Evolutionary conservation across 345 rosid genomes (phyloP).

Genomic region (Lepidium sativum): DNA sequence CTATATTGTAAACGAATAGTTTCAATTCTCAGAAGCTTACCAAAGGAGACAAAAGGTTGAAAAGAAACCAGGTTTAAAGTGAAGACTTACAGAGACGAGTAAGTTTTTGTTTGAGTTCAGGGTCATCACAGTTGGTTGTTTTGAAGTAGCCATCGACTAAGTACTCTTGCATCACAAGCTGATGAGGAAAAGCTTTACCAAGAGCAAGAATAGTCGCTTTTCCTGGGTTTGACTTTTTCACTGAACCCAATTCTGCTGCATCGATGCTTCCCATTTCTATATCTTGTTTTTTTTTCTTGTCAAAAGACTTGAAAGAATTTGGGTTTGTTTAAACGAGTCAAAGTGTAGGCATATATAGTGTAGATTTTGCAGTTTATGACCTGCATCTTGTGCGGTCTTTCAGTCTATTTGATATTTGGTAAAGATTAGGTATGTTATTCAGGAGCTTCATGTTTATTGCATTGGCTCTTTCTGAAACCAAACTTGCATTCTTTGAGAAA

Average conservation of each 20-base stretch:
- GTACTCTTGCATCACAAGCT: constrained; percentile 91
- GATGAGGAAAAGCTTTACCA: constrained; percentile 92
- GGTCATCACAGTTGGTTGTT: constrained; percentile 65
- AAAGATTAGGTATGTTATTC: constrained; percentile 34
- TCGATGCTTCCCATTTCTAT: constrained; percentile 48
- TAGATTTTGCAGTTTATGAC: constrained; percentile 5
- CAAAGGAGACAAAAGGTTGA: not conserved
- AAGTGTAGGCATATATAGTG: constrained; percentile 13
- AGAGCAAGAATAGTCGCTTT: constrained; percentile 91
- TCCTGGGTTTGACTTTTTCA: constrained; percentile 37
- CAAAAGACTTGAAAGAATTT: not conserved
- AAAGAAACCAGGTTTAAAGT: constrained; percentile 38
- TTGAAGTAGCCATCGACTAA: constrained; percentile 88
- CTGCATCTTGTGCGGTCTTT: constrained; percentile 10
- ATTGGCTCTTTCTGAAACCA: constrained; percentile 5
- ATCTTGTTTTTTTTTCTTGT: not conserved
- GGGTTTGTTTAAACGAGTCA: constrained; percentile 7
- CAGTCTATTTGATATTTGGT: constrained; percentile 33
- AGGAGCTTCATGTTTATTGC: constrained; percentile 28
- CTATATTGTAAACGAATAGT: constrained; percentile 34
- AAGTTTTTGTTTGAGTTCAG: constrained; percentile 76
- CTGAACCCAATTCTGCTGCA: constrained; percentile 17
- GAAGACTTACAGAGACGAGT: constrained; percentile 65
- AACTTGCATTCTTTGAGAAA: not conserved
- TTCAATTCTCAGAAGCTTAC: not conserved